phyloP scores from a whole-genome alignment of 768 basidiomycete genomes.

The Naematelia aurantialba region DNA sequence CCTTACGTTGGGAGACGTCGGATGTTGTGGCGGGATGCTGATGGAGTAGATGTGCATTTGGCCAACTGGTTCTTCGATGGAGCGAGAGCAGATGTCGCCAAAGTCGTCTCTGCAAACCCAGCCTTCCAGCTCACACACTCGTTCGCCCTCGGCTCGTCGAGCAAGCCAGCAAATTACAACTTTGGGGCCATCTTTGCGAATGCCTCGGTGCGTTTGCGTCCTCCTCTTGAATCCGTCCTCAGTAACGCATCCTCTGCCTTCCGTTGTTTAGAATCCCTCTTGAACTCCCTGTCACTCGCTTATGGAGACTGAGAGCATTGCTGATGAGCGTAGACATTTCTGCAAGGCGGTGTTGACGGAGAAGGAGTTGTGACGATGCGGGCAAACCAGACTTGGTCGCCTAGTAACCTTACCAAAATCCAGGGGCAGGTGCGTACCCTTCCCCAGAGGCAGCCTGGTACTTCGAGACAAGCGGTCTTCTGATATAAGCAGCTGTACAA shows the following conservation, averaged over 20 bases:
- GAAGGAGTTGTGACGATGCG: conserved; percentile 81
- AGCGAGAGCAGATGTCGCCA: conserved; percentile 90
- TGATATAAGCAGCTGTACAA: conserved; percentile 63
- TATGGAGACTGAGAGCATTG: too few species aligned
- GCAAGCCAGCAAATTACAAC: conserved; percentile 79
- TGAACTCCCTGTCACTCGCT: too few species aligned
- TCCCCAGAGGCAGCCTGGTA: too few species aligned
- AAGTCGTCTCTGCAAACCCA: conserved; percentile 87
- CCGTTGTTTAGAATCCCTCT: too few species aligned
- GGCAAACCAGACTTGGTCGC: conserved; percentile 82
- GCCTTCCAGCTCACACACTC: conserved; percentile 97
- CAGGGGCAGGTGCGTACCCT: conserved; percentile 70
- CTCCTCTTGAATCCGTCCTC: not conserved
- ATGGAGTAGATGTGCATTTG: conserved; percentile 70
- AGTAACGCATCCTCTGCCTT: too few species aligned
- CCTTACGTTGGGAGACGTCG: too few species aligned
- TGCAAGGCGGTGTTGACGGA: conserved; percentile 92
- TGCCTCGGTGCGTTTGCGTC: conserved; percentile 58
- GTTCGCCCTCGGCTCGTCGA: conserved; percentile 82
- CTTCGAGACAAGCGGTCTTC: not conserved
- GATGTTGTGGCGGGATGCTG: not conserved
- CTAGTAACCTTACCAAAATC: conserved; percentile 71
- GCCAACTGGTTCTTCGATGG: conserved; percentile 97
- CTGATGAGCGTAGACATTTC: conserved; percentile 61
- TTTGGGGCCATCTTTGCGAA: conserved; percentile 91